phyloP scores from a whole-genome alignment of 2,329 filamentous ascomycete genomes.

The Tolypocladium pustulatum region DNA sequence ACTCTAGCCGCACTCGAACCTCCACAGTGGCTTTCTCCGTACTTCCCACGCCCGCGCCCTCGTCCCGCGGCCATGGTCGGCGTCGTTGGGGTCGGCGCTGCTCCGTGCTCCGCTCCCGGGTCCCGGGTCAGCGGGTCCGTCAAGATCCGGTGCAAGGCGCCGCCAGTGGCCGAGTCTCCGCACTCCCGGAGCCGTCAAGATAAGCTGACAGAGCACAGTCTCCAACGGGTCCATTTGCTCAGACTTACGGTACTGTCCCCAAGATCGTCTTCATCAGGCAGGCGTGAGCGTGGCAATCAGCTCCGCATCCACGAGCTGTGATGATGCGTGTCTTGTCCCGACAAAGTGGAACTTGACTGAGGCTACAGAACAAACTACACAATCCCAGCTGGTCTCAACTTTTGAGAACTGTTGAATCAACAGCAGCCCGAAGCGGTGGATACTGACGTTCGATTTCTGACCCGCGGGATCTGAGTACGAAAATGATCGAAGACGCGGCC shows the following conservation, averaged over 20 bases:
- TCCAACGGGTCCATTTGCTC: neutral
- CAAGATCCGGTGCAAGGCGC: neutral
- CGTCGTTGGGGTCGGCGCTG: neutral
- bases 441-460: neutral
- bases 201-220: no score
- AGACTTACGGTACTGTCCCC: neutral
- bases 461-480: neutral
- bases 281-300: neutral
- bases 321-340: neutral
- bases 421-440: neutral
- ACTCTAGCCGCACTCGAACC: neutral
- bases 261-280: neutral
- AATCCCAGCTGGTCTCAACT: neutral
- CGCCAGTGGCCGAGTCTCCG: neutral
- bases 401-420: neutral
- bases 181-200: neutral
- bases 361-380: neutral
- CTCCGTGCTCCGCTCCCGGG: neutral
- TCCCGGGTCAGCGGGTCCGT: neutral
- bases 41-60: neutral
- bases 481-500: neutral
- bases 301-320: neutral
- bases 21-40: neutral
- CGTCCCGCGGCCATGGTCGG: neutral
- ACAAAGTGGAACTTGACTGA: neutral